Conservation (phyloP, 331 rosid genomes). For the Acacia pycnantha region DNA sequence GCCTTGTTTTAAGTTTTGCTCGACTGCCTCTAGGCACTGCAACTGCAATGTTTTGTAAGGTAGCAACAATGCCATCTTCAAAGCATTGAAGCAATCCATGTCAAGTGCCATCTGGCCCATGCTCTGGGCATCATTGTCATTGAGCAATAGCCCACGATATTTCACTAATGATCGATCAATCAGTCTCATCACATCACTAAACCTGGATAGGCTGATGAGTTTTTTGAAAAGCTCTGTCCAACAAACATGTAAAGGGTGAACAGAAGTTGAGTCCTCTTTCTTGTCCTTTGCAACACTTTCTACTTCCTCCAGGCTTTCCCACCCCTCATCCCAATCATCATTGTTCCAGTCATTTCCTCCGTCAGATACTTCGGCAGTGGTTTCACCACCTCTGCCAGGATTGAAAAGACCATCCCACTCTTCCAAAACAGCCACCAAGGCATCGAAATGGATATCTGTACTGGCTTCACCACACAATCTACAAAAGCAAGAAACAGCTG, state of each 20-base stretch:
- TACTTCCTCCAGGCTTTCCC: slow-evolving; percentile 91
- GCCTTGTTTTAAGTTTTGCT: slow-evolving; percentile 64
- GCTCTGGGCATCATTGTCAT: slow-evolving; percentile 65
- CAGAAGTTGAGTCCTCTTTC: slow-evolving; percentile 27
- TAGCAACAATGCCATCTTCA: slow-evolving; percentile 63
- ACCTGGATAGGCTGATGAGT: slow-evolving; percentile 50
- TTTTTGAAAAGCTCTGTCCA: slow-evolving; percentile 74
- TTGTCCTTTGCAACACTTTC: slow-evolving; percentile 54
- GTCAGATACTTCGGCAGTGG: slow-evolving; percentile 52
- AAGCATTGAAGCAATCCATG: slow-evolving; percentile 63
- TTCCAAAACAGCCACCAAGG: slow-evolving; percentile 66
- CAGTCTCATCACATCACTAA: slow-evolving; percentile 60
- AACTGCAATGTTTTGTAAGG: slow-evolving; percentile 66
- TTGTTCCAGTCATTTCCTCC: slow-evolving; percentile 75
- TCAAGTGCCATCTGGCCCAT: slow-evolving; percentile 50
- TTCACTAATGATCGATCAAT: slow-evolving; percentile 64
- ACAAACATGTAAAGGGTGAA: slow-evolving; percentile 82
- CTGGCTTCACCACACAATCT: slow-evolving; percentile 64
- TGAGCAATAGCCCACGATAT: slow-evolving; percentile 61
- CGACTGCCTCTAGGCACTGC: slow-evolving; percentile 66
- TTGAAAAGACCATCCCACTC: slow-evolving; percentile 92
- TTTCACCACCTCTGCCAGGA: slow-evolving; percentile 40
- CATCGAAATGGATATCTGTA: slow-evolving; percentile 58
- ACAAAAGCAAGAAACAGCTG: slow-evolving; percentile 81
- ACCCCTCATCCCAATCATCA: slow-evolving; percentile 96